Base-by-base conservation (phyloP, 306 rosid species). In the Potentilla sterilis region DNA sequence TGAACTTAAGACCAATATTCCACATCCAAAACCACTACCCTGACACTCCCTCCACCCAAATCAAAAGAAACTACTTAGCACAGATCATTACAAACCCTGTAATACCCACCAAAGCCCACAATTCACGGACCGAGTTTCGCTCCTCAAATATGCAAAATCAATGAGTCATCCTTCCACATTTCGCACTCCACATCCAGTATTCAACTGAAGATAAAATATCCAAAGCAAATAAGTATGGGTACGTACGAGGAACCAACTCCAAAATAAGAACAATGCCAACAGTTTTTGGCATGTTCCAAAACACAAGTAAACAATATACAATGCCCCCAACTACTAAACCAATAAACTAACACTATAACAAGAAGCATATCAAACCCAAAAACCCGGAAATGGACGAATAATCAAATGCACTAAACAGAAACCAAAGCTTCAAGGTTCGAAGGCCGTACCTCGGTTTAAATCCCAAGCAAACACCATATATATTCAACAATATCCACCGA, bases 401-500 rank as follows among this genome's bases (percentile, higher is more conserved):
- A 81, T 73, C 62, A 86, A 87, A 87, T 81, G 24, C 34, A 77
- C 46, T 74, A 85, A 85, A 82, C 86, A 76, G 62, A 78, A 69
- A 71, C 82, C 79, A 82, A 69, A 76, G 75, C 80, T 65, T 78
- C 22, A 46, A 79, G 75, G 78, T 70, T 72, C 79, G 70, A 73
- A 78, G 85, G 81, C 82, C 47, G 49, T 70, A 80, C 81, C 86
- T 84, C 78, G 70, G 71, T 81, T 82, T 86, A 67, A 77, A 80
- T 38, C 70, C 35, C 24, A 87, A 80, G 86, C 77, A 87, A 37
- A 84, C 51, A 58, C 54, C 63, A 40, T 40, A 5, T 3, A 8
- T 79, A 77, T 88, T 83, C 76, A 87, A 85, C 84, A 83, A 7
- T n/a, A 67, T 49, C 87, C 43, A 87, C 94, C 95, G 90, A 85